Base-by-base conservation (phyloP, 2,329 filamentous ascomycete species). In the Aspergillus vadensis region DNA sequence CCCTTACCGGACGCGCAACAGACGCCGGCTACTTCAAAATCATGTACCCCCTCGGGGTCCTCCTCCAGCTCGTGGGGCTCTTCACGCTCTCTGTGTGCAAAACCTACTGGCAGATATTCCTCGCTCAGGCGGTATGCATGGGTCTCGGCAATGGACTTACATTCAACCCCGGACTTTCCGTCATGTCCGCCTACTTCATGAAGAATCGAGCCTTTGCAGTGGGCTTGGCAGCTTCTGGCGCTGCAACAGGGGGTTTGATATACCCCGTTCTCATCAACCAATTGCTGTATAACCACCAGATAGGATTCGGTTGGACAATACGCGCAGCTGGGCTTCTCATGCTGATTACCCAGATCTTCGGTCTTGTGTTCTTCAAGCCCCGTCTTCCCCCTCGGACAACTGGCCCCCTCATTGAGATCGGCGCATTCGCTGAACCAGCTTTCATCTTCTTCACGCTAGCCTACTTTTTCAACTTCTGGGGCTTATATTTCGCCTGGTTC, bases 401-500 rank as follows among this genome's bases (percentile, higher is more conserved):
- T 0, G 85, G 84, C 0, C 80, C 81, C 0, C 57, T 86, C 5
- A 74, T 88, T 4, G 86, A 88, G 53, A 81, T 79, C 80, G 74
- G 72, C 1, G 85, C 86, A 0, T 87, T 89, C 65, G 78, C 70
- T 43, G 86, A 89, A 67, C 65, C 76, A 0, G 77, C 84, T 14
- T 89, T 87, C 60, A 69, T 80, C 0, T 68, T 84, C 9, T 83
- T 83, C 63, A 73, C 79, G 1, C 54, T 78, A 2, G 80, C 80
- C 5, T 77, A 79, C 62, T 81, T 80, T 59, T 73, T 80, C 56
- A 70, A 70, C 58, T 85, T 85, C 68, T 76, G 79, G 63, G 80
- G 82, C 1, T 70, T 85, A 1, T 88, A 86, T 65, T 83, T 86
- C 58, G 81, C 81, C 4, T 86, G 86, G 67, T 87, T 84, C 74